Conservation (phyloP, 2,329 filamentous ascomycete species). For the Aspergillus eucalypticola region DNA sequence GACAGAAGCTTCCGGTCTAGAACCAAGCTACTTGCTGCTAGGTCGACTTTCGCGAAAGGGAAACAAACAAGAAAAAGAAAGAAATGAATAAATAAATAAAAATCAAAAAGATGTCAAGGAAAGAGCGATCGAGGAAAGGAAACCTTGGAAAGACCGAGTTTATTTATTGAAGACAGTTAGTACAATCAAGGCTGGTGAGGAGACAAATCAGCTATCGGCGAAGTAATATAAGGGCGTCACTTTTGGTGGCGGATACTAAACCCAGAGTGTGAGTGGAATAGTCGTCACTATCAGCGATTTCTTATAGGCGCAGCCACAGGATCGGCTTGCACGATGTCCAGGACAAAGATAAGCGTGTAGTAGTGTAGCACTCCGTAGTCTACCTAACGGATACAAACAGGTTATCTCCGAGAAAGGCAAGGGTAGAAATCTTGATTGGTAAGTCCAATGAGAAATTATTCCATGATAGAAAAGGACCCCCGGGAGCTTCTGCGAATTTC, state of each 20-base stretch:
- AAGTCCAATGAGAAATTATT: conserved; percentile 12
- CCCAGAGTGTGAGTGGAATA: background rate
- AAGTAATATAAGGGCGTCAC: background rate
- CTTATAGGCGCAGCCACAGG: background rate
- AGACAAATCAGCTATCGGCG: background rate
- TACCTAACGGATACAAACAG: background rate
- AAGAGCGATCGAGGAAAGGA: background rate
- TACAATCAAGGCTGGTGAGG: background rate
- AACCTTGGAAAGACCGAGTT: background rate
- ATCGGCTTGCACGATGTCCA: background rate
- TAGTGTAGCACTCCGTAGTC: background rate
- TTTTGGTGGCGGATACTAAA: background rate
- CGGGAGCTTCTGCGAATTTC: conserved; percentile 8
- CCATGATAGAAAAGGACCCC: conserved; percentile 7
- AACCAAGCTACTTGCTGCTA: background rate
- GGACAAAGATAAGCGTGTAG: background rate
- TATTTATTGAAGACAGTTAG: background rate
- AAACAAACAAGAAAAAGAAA: no score
- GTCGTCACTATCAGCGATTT: background rate
- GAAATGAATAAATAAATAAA: no score
- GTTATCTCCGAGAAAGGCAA: conserved; percentile 1
- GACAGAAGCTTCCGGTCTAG: background rate
- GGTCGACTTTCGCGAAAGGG: background rate
- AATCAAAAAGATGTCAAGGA: no score
- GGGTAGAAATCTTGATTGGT: background rate